Percentiles rank a stretch among this genome's conserved stretches.
Conservation (phyloP, 2,329 filamentous ascomycete species). For the Hypoxylon sp. region DNA sequence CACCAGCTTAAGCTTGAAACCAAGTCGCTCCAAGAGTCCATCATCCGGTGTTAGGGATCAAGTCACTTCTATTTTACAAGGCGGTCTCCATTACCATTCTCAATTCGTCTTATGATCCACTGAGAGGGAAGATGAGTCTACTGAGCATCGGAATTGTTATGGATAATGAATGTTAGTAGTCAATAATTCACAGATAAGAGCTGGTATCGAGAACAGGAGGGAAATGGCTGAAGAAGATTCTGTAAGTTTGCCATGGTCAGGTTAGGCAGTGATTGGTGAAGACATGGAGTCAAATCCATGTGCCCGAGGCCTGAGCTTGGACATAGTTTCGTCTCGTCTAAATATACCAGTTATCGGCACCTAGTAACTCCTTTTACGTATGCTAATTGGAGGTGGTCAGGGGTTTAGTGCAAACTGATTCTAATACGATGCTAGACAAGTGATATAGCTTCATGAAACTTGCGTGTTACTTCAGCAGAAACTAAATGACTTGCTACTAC, state of each 20-base stretch:
- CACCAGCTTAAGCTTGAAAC: neutral
- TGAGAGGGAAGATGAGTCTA: neutral
- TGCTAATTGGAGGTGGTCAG: neutral
- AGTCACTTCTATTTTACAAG: neutral
- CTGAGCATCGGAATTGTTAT: neutral
- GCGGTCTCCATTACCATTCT: neutral
- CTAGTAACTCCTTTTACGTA: neutral
- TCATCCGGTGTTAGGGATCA: neutral
- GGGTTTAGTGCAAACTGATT: neutral
- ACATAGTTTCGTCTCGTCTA: neutral
- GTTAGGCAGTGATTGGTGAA: neutral
- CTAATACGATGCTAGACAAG: neutral
- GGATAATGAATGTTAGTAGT: neutral
- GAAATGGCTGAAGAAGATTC: too few species aligned
- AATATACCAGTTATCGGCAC: neutral
- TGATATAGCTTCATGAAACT: neutral
- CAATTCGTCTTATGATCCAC: neutral
- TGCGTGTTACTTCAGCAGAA: constrained; percentile 4
- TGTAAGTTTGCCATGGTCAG: neutral
- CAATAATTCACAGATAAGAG: neutral
- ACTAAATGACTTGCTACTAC: neutral
- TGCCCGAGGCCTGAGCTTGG: neutral
- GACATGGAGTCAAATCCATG: neutral
- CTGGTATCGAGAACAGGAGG: neutral
- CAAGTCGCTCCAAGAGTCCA: neutral